Evolutionary conservation across 345 rosid genomes (phyloP), one percentile per base, ranked within the genome.

Genomic region (Populus nigra): DNA sequence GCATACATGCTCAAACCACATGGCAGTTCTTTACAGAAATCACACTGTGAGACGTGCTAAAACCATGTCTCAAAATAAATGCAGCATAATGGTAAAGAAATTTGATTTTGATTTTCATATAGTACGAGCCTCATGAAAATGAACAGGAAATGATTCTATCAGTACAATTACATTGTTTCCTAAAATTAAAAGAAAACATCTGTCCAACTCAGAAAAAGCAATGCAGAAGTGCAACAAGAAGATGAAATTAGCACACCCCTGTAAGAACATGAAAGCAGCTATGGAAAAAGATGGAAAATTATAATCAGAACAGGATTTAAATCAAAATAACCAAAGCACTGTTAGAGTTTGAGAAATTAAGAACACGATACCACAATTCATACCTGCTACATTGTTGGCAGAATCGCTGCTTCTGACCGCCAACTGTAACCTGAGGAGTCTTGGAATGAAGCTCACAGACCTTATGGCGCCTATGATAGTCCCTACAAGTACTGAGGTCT

Each of bases 331-430:
- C 63, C 8, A 55, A 57, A 57, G 17, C 41, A 33, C 15, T 2
- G 2, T 33, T 2, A 53, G n/a, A 57, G 16, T 23, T 25, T 12
- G 65, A n/a, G 15, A 22, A 13, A 73, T 33, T 8, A 7, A 76
- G 17, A 50, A 38, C 61, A 13, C 0, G 16, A 59, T 11, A 55
- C 11, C 27, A 77, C 61, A 53, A 13, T 13, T 18, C 57, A n/a
- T 59, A 93, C 98, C 98, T 90, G 91, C 98, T 94, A 77, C 98
- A 94, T 87, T 94, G 98, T 77, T 94, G 98, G 80, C 98, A 94
- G 82, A 94, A 94, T 73, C 98, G 78, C 83, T 90, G 95, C 69
- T 88, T 91, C 43, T 79, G 84, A 41, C 95, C 94, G 70, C 86
- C 83, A 61, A 94, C 88, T 5, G 80, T 85, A 83, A 91, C 98